A percentile compares a stretch with the other conserved stretches of the same genome.
These are phyloP conservation scores for Cercospora citrullina DNA, from an alignment of 2,329 filamentous ascomycete species.

Conservation along the genomic window DNA sequence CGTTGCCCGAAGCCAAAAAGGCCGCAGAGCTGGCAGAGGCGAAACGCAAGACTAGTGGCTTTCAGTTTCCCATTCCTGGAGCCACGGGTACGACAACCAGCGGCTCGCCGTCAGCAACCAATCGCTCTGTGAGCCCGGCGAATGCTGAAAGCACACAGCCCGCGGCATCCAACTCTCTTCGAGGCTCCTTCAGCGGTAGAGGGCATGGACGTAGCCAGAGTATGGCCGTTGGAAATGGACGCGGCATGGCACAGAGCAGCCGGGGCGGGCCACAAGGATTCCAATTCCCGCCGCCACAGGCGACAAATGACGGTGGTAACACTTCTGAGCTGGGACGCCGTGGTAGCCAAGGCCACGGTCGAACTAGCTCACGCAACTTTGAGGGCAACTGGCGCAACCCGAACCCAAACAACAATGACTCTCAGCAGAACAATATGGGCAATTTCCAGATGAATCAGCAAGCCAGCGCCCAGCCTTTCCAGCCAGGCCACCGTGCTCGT, in stretches of 20 bases:
- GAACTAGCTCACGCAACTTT: conserved; percentile 87
- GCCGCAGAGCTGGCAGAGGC: conserved; percentile 95
- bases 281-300: conserved; percentile 58
- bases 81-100: conserved; percentile 59
- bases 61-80: conserved; percentile 85
- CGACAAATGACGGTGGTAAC: conserved; percentile 54
- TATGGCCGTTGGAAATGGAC: conserved; percentile 72
- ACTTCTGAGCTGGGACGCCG: conserved; percentile 70
- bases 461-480: conserved; percentile 71
- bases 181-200: conserved; percentile 43
- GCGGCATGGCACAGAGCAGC: conserved; percentile 59
- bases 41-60: conserved; percentile 89
- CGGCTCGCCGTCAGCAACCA: conserved; percentile 47
- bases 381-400: conserved; percentile 97
- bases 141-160: conserved; percentile 37
- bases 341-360: conserved; percentile 74
- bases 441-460: conserved; percentile 71
- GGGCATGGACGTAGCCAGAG: conserved; percentile 77
- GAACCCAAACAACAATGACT: conserved; percentile 49
- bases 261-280: conserved; percentile 69
- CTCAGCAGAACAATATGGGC: conserved; percentile 54
- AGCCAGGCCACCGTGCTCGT: conserved; percentile 85
- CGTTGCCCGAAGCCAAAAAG: conserved; percentile 94
- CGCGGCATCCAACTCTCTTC: conserved; percentile 32
- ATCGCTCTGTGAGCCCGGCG: conserved; percentile 59